These are phyloP conservation scores for Arthroderma uncinatum DNA, from an alignment of 2,329 filamentous ascomycete species.

Conservation along the genomic window DNA sequence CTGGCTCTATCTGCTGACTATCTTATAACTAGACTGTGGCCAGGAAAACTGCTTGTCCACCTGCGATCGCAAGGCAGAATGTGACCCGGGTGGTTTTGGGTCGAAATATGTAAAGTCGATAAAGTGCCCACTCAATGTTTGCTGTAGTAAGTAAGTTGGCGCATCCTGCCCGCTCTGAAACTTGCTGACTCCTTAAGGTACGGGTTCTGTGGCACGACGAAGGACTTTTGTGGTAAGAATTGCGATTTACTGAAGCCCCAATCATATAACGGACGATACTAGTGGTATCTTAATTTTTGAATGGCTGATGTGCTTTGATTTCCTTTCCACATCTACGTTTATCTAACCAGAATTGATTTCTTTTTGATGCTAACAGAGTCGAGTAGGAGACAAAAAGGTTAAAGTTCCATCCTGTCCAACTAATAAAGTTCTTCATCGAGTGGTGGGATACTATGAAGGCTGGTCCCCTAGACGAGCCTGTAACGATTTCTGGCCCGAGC, in stretches of 20 bases:
- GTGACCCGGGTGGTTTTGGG: constrained; percentile 19
- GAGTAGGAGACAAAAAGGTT: not conserved
- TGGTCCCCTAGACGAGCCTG: constrained; percentile 20
- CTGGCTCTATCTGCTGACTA: not conserved
- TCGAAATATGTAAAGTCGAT: constrained; percentile 11
- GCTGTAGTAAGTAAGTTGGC: constrained; percentile 18
- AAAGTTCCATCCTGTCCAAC: not conserved
- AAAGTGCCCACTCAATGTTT: constrained; percentile 25
- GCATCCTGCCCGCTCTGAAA: too few species aligned
- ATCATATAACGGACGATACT: too few species aligned
- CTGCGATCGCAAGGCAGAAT: constrained; percentile 19
- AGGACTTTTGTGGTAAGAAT: constrained; percentile 11
- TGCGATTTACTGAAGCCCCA: too few species aligned
- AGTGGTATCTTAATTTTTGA: too few species aligned
- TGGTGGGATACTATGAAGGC: constrained; percentile 29
- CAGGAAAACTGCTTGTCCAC: constrained; percentile 13
- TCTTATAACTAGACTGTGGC: not conserved
- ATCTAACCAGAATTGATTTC: not conserved
- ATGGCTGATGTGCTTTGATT: not conserved
- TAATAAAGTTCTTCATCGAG: constrained; percentile 6
- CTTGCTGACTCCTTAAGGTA: not conserved
- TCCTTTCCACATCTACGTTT: not conserved
- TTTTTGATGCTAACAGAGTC: not conserved
- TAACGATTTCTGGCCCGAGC: constrained; percentile 13
- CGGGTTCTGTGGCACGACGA: constrained; percentile 13